These are phyloP conservation scores for Macrolepiota albuminosa DNA, from an alignment of 768 basidiomycete genomes.

Conservation along the genomic window DNA sequence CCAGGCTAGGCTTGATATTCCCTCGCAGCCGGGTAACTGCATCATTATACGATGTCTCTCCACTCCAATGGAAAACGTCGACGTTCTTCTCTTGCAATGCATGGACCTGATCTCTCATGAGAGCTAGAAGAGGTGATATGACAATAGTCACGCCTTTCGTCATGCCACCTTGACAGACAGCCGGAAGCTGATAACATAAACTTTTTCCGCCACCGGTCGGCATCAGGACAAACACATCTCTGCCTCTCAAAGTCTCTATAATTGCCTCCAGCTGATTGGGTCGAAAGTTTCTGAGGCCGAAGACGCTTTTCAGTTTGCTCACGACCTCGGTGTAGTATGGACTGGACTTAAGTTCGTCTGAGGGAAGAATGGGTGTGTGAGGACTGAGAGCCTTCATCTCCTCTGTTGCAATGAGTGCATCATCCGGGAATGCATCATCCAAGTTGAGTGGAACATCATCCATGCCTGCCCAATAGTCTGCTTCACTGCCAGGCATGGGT, in stretches of 20 bases:
- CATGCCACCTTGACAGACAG: slow-evolving; percentile 65
- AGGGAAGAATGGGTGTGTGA: slow-evolving; percentile 13
- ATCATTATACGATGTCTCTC: slow-evolving; percentile 39
- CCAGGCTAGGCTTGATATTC: slow-evolving; percentile 51
- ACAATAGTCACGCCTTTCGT: slow-evolving; percentile 86
- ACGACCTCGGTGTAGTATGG: slow-evolving; percentile 47
- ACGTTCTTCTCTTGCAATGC: slow-evolving; percentile 61
- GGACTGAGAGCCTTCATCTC: slow-evolving; percentile 14
- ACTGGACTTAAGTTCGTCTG: slow-evolving; percentile 10
- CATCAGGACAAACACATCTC: slow-evolving; percentile 92
- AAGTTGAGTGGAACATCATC: slow-evolving; percentile 35
- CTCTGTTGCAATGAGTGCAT: slow-evolving; percentile 12
- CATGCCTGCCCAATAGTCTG: slow-evolving; percentile 42
- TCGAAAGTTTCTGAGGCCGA: slow-evolving; percentile 67
- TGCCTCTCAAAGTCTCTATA: slow-evolving; percentile 68
- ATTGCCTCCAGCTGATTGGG: slow-evolving; percentile 86
- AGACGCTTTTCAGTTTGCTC: slow-evolving; percentile 49
- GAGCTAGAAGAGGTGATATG: slow-evolving; percentile 79
- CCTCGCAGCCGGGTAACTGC: slow-evolving; percentile 42
- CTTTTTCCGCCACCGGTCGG: slow-evolving; percentile 95
- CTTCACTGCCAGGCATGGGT: slow-evolving; percentile 34
- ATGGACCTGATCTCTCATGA: slow-evolving; percentile 88
- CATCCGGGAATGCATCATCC: slow-evolving; percentile 21
- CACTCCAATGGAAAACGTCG: slow-evolving; percentile 65
- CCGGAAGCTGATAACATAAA: slow-evolving; percentile 87